Evolutionary conservation across 208 protist genomes (phyloP), one percentile per base, ranked within the genome.

Genomic region (Perkinsela sp.): DNA sequence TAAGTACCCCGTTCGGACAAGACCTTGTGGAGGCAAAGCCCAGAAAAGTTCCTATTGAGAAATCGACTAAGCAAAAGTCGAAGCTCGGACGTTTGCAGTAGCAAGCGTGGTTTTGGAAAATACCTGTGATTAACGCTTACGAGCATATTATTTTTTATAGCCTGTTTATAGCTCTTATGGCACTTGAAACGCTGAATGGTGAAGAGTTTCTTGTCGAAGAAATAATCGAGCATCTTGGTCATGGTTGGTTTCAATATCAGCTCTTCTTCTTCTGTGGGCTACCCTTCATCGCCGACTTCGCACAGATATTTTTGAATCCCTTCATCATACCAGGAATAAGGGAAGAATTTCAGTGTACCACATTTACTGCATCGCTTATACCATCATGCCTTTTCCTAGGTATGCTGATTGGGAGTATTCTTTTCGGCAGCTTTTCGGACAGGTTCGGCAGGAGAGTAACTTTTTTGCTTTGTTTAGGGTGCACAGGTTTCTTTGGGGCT

Each of bases 141-240:
- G n/a, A n/a, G n/a, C n/a, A n/a, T n/a, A n/a, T n/a, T n/a, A n/a
- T n/a, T n/a, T n/a, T n/a, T n/a, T n/a, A n/a, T n/a, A n/a, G n/a
- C n/a, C n/a, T n/a, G n/a, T n/a, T n/a, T n/a, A n/a, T n/a, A n/a
- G n/a, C n/a, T n/a, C n/a, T n/a, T n/a, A n/a, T n/a, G n/a, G n/a
- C n/a, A n/a, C n/a, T n/a, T n/a, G n/a, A 57, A 57, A 57, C 40
- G 40, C 40, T 57, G 40, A 22, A 57, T n/a, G n/a, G n/a, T n/a
- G n/a, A n/a, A n/a, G n/a, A 6, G 40, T 57, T n/a, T 57, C 13
- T 6, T 6, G 22, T 57, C 40, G 40, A 57, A n/a, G 40, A 57
- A 22, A 6, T 57, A 6, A 57, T 57, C 22, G 40, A 57, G 40
- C 22, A 57, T 22, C 6, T 57, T 22, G 40, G 40, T 22, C 40